Evolutionary conservation across 108 stramenopile genomes (phyloP), one percentile per base, ranked within the genome.

Genomic region (Fragilariopsis cylindrus): DNA sequence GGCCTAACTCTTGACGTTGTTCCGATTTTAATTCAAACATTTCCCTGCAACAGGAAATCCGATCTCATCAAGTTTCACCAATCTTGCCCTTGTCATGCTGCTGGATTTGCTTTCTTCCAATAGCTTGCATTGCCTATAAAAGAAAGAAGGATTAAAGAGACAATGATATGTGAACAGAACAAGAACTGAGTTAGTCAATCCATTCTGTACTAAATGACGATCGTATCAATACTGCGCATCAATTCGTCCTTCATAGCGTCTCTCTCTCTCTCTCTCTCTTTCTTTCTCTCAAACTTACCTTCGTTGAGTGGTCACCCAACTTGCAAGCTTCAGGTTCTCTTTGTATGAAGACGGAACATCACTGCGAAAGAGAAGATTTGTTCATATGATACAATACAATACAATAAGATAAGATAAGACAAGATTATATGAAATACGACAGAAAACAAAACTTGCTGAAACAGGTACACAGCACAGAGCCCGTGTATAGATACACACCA

Each of bases 61-160:
- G 57, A 83, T 60, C 8, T 65, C 57, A 52, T 85, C 56, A 13
- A 88, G 72, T 12, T 73, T 49, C 13, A 76, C 69, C 7, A 79
- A 70, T 19, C 83, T 73, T 18, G 78, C 70, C 57, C 57, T 41
- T 15, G 82, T 85, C 80, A 88, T 85, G 47, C 77, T 84, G 52
- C 65, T 68, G 15, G 53, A 63, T 52, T 85, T 83, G 44, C 82
- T 76, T 43, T 52, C 60, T 57, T 73, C 46, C 16, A 79, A 48
- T 12, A 79, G 60, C 55, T 79, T 79, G 39, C 64, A 72, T 46
- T 79, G 78, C 40, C 66, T 75, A n/a, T 4, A 45, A 30, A 30
- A 30, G 30, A 30, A 30, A 30, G 0, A 30, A 1, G 30, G 30
- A 30, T 30, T 30, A 30, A 30, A 30, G 30, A 30, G 30, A 30